Evolutionary conservation across 1,284 basidiomycete genomes (phyloP).

Genomic region (Malassezia globosa): DNA sequence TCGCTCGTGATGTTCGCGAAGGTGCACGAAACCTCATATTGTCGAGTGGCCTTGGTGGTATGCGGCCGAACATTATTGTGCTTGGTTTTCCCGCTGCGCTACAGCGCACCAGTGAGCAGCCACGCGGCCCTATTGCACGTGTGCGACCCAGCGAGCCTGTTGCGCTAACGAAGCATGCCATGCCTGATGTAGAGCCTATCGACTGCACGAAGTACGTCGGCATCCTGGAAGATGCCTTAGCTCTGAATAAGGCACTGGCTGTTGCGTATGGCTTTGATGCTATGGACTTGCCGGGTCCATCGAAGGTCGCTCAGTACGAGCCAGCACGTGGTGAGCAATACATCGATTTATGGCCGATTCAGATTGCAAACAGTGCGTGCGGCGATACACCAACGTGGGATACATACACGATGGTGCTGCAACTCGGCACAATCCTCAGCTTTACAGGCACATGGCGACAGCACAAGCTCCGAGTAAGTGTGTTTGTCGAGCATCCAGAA

Average conservation of each 20-base stretch:
- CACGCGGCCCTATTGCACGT: constrained; percentile 15
- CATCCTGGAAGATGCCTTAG: constrained; percentile 45
- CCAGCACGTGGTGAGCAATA: constrained; percentile 20
- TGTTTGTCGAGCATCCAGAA: constrained; percentile 41
- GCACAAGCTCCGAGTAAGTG: constrained; percentile 42
- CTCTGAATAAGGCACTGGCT: constrained; percentile 45
- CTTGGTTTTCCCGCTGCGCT: constrained; percentile 42
- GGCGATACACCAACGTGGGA: constrained; percentile 37
- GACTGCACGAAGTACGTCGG: constrained; percentile 37
- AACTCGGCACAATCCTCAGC: constrained; percentile 44
- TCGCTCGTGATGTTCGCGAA: constrained; percentile 41
- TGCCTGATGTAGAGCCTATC: constrained; percentile 35
- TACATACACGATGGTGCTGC: constrained; percentile 46
- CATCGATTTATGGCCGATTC: constrained; percentile 46
- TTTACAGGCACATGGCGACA: constrained; percentile 42
- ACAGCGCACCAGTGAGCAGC: constrained; percentile 25
- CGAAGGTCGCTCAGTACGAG: constrained; percentile 9
- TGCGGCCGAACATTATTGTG: constrained; percentile 45
- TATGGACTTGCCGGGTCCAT: constrained; percentile 28
- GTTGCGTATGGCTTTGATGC: constrained; percentile 41
- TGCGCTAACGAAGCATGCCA: constrained; percentile 32
- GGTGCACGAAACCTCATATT: constrained; percentile 43
- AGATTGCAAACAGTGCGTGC: constrained; percentile 36
- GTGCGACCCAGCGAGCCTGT: constrained; percentile 21
- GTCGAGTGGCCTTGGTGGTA: constrained; percentile 42